Base-by-base conservation (phyloP, 805 yeast species). In the Lachancea dasiensis region DNA sequence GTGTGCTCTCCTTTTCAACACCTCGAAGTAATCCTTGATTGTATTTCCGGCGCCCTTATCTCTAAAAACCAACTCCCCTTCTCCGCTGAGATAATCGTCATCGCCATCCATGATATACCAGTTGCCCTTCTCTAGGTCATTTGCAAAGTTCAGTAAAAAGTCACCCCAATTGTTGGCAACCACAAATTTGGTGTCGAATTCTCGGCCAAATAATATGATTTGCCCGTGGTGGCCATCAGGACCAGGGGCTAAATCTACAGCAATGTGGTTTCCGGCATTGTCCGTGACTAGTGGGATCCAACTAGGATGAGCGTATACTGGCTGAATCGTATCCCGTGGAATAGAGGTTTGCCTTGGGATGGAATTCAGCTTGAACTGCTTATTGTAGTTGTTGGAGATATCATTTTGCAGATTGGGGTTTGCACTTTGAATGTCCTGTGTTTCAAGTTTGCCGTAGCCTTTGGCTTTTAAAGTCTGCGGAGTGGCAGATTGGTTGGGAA, bases 211-310 rank as follows among this genome's bases (percentile, higher is more conserved):
- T 38, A 89, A 56, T 45, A 90, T 90, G 14, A 92, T 81, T 64
- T 90, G 98, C 26, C 97, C 98, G 74, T 83, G 78, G 41, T 68
- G 70, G 31, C 96, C 95, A 19, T 65, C 64, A 7, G 79, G 72
- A 6, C 86, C 95, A 1, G 92, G 90, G 2, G 85, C 79, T 43
- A 90, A 70, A 63, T 90, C 98, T 11, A 92, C 68, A 36, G 87
- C 98, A 46, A 90, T 79, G 60, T 87, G 89, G 64, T 90, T 90
- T 31, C 98, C 98, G 16, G 78, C 81, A 38, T 75, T 78, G 59
- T 90, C 98, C 34, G 90, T 86, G 26, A 85, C 77, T 36, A 90
- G 61, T 3, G 98, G 97, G 42, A 90, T 78, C 98, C 98, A 90
- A 51, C 74, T 76, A 3, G 86, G 78, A 59, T 86, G 86, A n/a